Evolutionary conservation across 768 basidiomycete species (phyloP).

Genomic region (Cystofilobasidium capitatum): DNA sequence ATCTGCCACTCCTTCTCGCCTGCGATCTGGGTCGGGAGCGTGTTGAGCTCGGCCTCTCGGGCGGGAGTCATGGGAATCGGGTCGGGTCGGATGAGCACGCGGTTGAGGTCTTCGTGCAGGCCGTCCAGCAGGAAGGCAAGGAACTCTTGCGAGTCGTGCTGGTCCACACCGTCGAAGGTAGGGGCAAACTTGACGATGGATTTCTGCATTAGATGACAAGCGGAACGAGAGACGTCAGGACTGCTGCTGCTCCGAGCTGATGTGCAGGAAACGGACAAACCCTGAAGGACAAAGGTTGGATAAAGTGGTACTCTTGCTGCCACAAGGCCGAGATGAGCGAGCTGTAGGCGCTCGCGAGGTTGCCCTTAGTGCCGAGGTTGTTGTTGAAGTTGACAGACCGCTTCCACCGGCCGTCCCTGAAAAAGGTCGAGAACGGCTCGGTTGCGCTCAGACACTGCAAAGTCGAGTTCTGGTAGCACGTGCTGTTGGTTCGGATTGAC

Average conservation of each 20-base stretch:
- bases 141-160: conserved; percentile 98
- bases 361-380: conserved; percentile 77
- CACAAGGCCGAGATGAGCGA: conserved; percentile 76
- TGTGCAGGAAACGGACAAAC: conserved; percentile 45
- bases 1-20: conserved; percentile 86
- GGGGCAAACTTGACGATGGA: conserved; percentile 52
- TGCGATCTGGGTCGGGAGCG: conserved; percentile 73
- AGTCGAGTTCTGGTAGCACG: conserved; percentile 98
- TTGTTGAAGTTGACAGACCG: conserved; percentile 44
- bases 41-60: conserved; percentile 79
- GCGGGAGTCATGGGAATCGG: conserved; percentile 57
- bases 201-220: conserved; percentile 43
- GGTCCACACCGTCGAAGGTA: conserved; percentile 73
- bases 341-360: conserved; percentile 70
- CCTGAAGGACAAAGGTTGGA: conserved; percentile 73
- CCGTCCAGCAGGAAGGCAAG: conserved; percentile 86
- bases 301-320: conserved; percentile 70
- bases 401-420: conserved; percentile 75
- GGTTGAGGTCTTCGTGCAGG: conserved; percentile 78
- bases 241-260: not conserved
- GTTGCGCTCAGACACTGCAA: conserved; percentile 94
- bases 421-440: conserved; percentile 83
- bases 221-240: not conserved
- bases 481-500: conserved; percentile 53
- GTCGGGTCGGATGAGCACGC: conserved; percentile 61